Conservation (phyloP, 352 stramenopile species). For the Peronospora farinosa region DNA sequence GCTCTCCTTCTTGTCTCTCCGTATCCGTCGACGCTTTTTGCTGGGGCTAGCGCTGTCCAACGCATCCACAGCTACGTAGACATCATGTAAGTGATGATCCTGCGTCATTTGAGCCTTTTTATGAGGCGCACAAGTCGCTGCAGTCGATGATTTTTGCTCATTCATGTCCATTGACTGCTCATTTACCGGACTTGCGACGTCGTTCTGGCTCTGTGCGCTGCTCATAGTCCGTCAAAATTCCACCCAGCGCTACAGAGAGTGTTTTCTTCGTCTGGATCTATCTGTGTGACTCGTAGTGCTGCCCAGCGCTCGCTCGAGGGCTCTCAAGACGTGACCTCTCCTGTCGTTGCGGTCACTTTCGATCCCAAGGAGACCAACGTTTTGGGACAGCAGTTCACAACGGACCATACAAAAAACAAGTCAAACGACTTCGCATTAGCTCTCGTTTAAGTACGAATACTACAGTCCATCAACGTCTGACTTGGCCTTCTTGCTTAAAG, state of each 20-base stretch:
- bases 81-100: conserved; percentile 3
- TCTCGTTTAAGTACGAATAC: conserved; percentile 28
- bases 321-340: conserved; percentile 6
- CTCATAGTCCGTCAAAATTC: conserved; percentile 18
- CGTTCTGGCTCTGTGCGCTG: conserved; percentile 17
- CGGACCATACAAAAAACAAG: conserved; percentile 10
- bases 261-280: neutral
- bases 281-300: conserved; percentile 1
- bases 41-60: conserved; percentile 1
- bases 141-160: neutral
- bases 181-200: conserved; percentile 4
- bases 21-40: conserved; percentile 14
- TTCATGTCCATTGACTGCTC: conserved; percentile 5
- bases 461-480: conserved; percentile 10
- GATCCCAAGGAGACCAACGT: conserved; percentile 6
- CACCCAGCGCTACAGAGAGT: neutral
- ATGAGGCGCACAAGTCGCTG: conserved; percentile 1
- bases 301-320: conserved; percentile 8
- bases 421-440: conserved; percentile 1
- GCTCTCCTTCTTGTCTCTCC: conserved; percentile 1
- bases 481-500: conserved; percentile 28
- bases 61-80: conserved; percentile 10
- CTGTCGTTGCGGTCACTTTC: conserved; percentile 10
- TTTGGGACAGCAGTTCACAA: conserved; percentile 1
- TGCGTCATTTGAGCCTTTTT: conserved; percentile 2